phyloP scores from a whole-genome alignment of 116 monocot genomes.

The Cymodocea nodosa region DNA sequence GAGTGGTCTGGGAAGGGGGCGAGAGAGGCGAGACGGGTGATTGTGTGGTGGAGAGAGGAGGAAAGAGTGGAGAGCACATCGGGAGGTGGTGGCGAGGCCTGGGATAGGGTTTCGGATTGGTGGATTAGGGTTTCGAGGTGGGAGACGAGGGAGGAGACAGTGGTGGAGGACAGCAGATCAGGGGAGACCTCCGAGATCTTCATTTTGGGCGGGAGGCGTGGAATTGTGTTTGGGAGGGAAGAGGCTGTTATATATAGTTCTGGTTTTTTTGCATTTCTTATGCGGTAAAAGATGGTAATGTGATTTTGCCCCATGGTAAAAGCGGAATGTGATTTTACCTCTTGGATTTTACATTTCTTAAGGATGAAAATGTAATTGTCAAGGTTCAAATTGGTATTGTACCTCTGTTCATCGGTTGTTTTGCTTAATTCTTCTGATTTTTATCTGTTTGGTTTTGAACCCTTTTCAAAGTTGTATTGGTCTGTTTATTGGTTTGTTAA shows the following conservation, averaged over 20 bases:
- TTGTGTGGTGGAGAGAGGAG: slow-evolving; percentile 19
- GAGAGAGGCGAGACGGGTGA: slow-evolving; percentile 23
- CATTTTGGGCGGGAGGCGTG: background rate
- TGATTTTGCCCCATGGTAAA: no score
- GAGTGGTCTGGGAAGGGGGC: slow-evolving; percentile 20
- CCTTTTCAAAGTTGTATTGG: no score
- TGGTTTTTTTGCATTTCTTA: background rate
- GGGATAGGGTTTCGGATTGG: slow-evolving; percentile 32
- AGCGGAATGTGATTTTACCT: no score
- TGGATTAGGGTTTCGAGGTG: slow-evolving; percentile 11
- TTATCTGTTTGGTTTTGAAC: no score
- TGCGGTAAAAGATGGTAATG: no score
- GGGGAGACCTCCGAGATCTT: background rate
- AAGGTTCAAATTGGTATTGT: no score
- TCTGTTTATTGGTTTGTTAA: no score
- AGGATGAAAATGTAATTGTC: no score
- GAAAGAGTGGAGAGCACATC: slow-evolving; percentile 21
- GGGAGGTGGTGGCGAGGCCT: slow-evolving; percentile 15
- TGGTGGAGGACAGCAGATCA: background rate
- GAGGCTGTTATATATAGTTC: background rate
- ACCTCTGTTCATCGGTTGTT: no score
- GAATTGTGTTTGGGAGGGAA: background rate
- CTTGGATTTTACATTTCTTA: no score
- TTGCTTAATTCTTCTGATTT: no score
- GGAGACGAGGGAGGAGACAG: background rate